A percentile compares a stretch with the other conserved stretches of the same genome.
Conservation (phyloP, 2,329 filamentous ascomycete genomes). For the Penicillium sp. region DNA sequence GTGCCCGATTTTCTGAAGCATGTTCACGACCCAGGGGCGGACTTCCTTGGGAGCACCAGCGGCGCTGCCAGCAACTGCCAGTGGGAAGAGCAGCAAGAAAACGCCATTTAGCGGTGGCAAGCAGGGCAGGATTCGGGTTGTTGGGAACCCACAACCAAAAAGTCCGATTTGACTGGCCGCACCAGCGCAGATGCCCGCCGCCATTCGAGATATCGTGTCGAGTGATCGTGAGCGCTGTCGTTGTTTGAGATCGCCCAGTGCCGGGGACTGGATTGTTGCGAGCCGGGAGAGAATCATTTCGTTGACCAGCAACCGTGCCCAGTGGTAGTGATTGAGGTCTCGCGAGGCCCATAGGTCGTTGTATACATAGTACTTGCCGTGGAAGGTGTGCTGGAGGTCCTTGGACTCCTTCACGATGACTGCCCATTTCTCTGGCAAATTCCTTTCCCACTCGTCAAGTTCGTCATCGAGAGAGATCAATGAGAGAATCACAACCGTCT, state of each 20-base stretch:
- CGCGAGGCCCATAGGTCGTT: conserved; percentile 22
- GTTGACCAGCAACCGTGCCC: conserved; percentile 23
- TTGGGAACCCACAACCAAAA: conserved; percentile 3
- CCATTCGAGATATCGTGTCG: conserved; percentile 16
- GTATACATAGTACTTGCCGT: conserved; percentile 24
- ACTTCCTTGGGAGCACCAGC: conserved; percentile 21
- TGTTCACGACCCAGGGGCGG: conserved; percentile 21
- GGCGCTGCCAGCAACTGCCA: conserved; percentile 22
- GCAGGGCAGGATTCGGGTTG: not conserved
- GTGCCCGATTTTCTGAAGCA: conserved; percentile 19
- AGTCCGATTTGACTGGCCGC: conserved; percentile 20
- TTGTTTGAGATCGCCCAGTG: conserved; percentile 8
- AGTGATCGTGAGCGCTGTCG: conserved; percentile 18
- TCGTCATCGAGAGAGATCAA: conserved; percentile 17
- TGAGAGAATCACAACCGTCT: conserved; percentile 2
- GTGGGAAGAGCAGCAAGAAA: conserved; percentile 24
- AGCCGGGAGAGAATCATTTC: conserved; percentile 19
- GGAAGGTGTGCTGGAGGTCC: conserved; percentile 14
- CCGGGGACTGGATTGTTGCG: conserved; percentile 5
- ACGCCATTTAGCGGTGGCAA: conserved; percentile 23
- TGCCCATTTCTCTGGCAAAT: conserved; percentile 17
- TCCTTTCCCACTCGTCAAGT: conserved; percentile 18
- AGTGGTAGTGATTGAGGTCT: conserved; percentile 23
- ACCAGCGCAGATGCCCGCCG: conserved; percentile 21
- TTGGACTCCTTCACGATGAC: conserved; percentile 13